Conservation (phyloP, 2,329 filamentous ascomycete genomes). For the Pseudopyrenochaeta lycopersici region DNA sequence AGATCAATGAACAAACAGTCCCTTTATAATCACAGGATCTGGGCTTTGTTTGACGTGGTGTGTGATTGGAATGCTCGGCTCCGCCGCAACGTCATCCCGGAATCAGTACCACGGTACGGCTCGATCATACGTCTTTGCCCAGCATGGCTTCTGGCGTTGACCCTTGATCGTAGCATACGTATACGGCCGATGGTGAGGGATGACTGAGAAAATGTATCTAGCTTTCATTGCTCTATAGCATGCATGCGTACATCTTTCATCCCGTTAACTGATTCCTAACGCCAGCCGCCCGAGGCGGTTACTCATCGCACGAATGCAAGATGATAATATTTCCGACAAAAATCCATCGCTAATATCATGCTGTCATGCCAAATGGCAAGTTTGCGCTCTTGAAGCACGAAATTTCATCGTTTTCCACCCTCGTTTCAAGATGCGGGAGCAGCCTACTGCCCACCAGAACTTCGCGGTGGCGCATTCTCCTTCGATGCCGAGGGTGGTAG, state of each 20-base stretch:
- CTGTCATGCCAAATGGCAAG: conserved; percentile 18
- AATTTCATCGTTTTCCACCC: neutral
- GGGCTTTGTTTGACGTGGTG: neutral
- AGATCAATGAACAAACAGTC: neutral
- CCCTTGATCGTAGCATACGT: neutral
- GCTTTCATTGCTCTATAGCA: conserved; percentile 8
- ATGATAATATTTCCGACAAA: conserved; percentile 12
- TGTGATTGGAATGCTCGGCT: neutral
- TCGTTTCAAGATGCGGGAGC: conserved; percentile 18
- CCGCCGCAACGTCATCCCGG: neutral
- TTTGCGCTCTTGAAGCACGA: neutral
- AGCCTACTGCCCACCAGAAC: conserved; percentile 27
- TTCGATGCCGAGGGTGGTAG: conserved; percentile 64
- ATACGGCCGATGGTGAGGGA: neutral
- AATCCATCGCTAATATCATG: conserved; percentile 5
- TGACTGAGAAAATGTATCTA: neutral
- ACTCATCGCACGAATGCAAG: conserved; percentile 16
- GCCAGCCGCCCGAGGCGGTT: conserved; percentile 6
- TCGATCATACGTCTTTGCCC: neutral
- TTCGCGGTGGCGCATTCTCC: conserved; percentile 29
- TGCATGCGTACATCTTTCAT: conserved; percentile 5
- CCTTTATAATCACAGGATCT: neutral
- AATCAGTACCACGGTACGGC: neutral
- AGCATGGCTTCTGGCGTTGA: too few species aligned
- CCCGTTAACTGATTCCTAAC: conserved; percentile 13